Percentiles rank a stretch among this genome's conserved stretches.
Conservation (phyloP, 2,329 filamentous ascomycete genomes). For the Orbilia brochopaga region DNA sequence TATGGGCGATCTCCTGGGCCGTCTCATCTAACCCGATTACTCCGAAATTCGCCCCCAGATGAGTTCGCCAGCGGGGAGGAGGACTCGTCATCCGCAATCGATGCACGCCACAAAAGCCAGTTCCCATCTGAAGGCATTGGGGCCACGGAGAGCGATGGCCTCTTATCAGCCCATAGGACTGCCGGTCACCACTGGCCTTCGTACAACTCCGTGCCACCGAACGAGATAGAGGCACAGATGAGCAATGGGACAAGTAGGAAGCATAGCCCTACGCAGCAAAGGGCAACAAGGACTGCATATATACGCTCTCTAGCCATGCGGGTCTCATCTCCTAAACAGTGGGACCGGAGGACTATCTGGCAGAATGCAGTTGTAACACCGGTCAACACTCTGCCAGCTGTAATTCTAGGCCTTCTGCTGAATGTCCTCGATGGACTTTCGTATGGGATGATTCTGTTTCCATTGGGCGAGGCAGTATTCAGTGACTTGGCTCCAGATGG, state of each 20-base stretch:
- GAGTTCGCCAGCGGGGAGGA: neutral
- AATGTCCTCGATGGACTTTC: slow-evolving; percentile 95
- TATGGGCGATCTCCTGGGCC: slow-evolving; percentile 39
- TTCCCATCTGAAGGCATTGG: neutral
- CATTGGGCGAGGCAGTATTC: slow-evolving; percentile 85
- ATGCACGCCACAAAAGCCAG: neutral
- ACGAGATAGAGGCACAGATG: slow-evolving; percentile 55
- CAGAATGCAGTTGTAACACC: slow-evolving; percentile 70
- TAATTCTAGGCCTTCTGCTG: slow-evolving; percentile 83
- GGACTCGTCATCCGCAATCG: neutral
- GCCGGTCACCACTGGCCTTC: slow-evolving; percentile 1
- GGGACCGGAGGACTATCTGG: slow-evolving; percentile 73
- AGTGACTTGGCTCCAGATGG: slow-evolving; percentile 85
- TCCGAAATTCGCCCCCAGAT: slow-evolving; percentile 36
- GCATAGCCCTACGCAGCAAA: slow-evolving; percentile 55
- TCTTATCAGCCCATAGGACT: slow-evolving; percentile 6
- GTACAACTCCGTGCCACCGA: slow-evolving; percentile 47
- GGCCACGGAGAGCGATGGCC: slow-evolving; percentile 28
- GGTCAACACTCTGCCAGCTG: slow-evolving; percentile 76
- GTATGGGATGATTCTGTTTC: slow-evolving; percentile 88
- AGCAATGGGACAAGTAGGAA: slow-evolving; percentile 50
- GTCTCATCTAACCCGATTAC: slow-evolving; percentile 38
- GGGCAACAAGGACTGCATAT: slow-evolving; percentile 65
- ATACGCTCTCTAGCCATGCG: slow-evolving; percentile 29
- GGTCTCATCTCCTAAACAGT: slow-evolving; percentile 59